Evolutionary conservation across 1,139 yeast species (phyloP).

Genomic region (Suhomyces anneliseae): DNA sequence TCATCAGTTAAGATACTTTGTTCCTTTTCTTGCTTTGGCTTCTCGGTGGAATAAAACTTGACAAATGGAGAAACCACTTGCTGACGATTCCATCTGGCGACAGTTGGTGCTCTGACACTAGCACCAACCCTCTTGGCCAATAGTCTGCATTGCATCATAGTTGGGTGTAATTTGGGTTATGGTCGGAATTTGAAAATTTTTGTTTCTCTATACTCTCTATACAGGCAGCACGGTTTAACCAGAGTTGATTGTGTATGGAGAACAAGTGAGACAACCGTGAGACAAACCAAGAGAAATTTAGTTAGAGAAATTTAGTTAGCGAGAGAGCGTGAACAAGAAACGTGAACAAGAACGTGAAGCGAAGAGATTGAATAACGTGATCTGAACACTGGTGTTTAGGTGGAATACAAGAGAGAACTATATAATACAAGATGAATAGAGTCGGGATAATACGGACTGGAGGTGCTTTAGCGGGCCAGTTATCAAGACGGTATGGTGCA

Average conservation of each 20-base stretch:
- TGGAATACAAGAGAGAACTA: too few species aligned
- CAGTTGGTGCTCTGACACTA: neutral
- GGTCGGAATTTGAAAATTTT: constrained; percentile 5
- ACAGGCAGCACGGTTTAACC: neutral
- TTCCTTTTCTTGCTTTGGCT: constrained; percentile 23
- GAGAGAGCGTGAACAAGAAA: too few species aligned
- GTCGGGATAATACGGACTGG: too few species aligned
- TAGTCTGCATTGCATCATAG: constrained; percentile 4
- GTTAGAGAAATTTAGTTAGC: too few species aligned
- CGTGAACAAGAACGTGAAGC: too few species aligned
- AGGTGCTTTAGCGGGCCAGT: too few species aligned
- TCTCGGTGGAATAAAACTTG: constrained; percentile 23
- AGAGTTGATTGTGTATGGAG: too few species aligned
- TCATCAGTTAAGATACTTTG: constrained; percentile 76
- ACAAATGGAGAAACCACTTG: neutral
- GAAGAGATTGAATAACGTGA: too few species aligned
- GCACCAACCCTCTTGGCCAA: constrained; percentile 6
- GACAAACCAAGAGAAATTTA: too few species aligned
- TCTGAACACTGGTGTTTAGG: too few species aligned
- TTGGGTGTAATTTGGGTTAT: neutral
- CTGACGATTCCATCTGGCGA: neutral
- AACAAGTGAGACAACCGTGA: too few species aligned
- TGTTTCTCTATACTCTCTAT: constrained; percentile 1
- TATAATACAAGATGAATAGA: too few species aligned
- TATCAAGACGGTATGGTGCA: neutral